A percentile compares a stretch with the other conserved stretches of the same genome.
Conservation (phyloP, 2,329 filamentous ascomycete genomes). For the Sporothrix protearum region DNA sequence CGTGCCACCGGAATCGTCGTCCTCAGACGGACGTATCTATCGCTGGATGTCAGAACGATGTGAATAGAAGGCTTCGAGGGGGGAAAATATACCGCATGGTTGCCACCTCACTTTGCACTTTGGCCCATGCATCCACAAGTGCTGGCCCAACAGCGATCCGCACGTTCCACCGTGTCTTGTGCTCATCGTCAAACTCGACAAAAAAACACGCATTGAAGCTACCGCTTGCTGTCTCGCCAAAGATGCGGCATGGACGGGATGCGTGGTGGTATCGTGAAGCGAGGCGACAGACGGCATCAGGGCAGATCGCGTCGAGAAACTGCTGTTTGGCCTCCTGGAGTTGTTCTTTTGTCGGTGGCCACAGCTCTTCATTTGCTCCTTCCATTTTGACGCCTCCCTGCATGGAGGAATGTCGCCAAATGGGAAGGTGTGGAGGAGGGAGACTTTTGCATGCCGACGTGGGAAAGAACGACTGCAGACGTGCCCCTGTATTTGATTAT, state of each 20-base stretch:
- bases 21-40: neutral
- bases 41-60: neutral
- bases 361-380: neutral
- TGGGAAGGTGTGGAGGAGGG: too few species aligned
- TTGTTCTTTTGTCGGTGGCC: neutral
- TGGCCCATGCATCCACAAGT: neutral
- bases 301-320: neutral
- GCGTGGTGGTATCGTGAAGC: neutral
- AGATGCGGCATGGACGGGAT: neutral
- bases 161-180: neutral
- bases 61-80: too few species aligned
- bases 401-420: too few species aligned
- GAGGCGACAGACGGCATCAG: neutral
- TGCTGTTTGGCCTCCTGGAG: neutral
- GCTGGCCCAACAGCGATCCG: neutral
- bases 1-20: neutral
- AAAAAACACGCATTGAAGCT: neutral
- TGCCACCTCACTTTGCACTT: too few species aligned
- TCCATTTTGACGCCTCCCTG: neutral
- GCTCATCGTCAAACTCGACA: neutral
- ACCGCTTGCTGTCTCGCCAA: neutral
- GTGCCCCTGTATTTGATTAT: too few species aligned
- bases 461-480: too few species aligned
- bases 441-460: too few species aligned
- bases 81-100: too few species aligned